Conservation (phyloP, 1,284 basidiomycete genomes). For the Bjerkandera adusta region DNA sequence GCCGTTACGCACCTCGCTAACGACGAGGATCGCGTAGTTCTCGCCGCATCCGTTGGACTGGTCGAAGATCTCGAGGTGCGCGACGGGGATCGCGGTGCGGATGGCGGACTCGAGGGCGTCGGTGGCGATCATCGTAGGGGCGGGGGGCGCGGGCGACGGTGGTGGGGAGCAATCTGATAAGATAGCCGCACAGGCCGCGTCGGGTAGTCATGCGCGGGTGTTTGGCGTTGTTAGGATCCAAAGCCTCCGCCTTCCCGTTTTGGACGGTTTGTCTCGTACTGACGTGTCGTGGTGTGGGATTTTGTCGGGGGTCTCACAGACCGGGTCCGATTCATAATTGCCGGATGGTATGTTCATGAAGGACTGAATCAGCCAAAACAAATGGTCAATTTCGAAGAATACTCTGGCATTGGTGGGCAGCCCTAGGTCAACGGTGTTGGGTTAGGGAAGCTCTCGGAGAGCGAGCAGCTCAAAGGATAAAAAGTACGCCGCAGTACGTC, state of each 20-base stretch:
- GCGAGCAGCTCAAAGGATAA: too few relatives aligned
- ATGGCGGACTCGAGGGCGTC: constrained; percentile 59
- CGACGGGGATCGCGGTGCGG: constrained; percentile 54
- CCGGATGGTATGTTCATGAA: too few relatives aligned
- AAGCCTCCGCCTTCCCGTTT: constrained; percentile 3
- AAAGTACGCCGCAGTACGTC: too few relatives aligned
- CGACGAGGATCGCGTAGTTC: constrained; percentile 69
- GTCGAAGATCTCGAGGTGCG: constrained; percentile 70
- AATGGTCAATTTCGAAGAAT: too few relatives aligned
- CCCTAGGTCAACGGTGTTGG: too few relatives aligned
- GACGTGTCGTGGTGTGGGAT: not conserved
- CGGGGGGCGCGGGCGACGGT: too few relatives aligned
- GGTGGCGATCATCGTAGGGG: constrained; percentile 51
- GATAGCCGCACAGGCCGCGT: constrained; percentile 15
- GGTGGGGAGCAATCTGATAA: constrained; percentile 31
- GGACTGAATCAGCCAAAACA: too few relatives aligned
- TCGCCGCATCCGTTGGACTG: constrained; percentile 77
- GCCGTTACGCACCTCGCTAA: constrained; percentile 56
- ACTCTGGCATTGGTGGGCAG: too few relatives aligned
- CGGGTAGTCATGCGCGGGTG: not conserved
- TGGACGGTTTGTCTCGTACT: not conserved
- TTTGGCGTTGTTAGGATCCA: constrained; percentile 11
- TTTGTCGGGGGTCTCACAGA: too few relatives aligned
- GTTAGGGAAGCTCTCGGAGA: too few relatives aligned
- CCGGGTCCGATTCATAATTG: too few relatives aligned